phyloP scores from a whole-genome alignment of 164 flowering plant genomes.

The Aristolochia californica region DNA sequence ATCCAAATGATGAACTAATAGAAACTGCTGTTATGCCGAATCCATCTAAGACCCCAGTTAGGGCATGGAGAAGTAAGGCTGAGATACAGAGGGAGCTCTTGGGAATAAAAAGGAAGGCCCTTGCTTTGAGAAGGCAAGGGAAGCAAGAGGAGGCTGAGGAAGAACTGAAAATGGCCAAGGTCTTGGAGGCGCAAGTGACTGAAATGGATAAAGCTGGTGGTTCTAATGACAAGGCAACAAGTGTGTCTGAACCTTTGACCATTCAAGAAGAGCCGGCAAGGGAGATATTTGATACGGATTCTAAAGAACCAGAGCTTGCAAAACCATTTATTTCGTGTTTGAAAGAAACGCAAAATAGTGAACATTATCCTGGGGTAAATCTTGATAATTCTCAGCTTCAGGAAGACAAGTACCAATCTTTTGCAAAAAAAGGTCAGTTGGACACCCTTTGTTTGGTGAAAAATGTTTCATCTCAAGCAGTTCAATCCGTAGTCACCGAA shows the following conservation, averaged over 20 bases:
- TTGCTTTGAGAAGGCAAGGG: constrained; percentile 71
- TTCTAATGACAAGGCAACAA: neutral
- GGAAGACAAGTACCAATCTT: constrained; percentile 3
- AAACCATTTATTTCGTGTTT: constrained; percentile 1
- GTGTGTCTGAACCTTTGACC: neutral
- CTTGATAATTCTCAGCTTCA: constrained; percentile 3
- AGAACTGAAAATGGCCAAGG: constrained; percentile 43
- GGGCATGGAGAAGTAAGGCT: constrained; percentile 43
- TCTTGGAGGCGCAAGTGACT: constrained; percentile 53
- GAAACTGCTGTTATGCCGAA: constrained; percentile 7
- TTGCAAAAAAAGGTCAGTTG: constrained; percentile 2
- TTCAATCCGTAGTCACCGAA: constrained; percentile 7
- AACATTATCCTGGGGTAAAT: constrained; percentile 1
- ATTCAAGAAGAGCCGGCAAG: neutral
- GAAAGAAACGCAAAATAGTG: constrained; percentile 5
- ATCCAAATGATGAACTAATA: constrained; percentile 9
- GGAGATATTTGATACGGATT: neutral
- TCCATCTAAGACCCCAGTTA: constrained; percentile 12
- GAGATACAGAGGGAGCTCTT: constrained; percentile 81
- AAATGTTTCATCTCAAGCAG: constrained; percentile 5
- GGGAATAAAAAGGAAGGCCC: constrained; percentile 71
- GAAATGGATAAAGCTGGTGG: constrained; percentile 33
- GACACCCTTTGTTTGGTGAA: constrained; percentile 5
- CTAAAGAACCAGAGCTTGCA: neutral
- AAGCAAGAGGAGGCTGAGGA: constrained; percentile 70